Percentiles rank a stretch among this genome's conserved stretches.
phyloP scores from a whole-genome alignment of 2,329 filamentous ascomycete genomes.

The Aspergillus aculeatinus region DNA sequence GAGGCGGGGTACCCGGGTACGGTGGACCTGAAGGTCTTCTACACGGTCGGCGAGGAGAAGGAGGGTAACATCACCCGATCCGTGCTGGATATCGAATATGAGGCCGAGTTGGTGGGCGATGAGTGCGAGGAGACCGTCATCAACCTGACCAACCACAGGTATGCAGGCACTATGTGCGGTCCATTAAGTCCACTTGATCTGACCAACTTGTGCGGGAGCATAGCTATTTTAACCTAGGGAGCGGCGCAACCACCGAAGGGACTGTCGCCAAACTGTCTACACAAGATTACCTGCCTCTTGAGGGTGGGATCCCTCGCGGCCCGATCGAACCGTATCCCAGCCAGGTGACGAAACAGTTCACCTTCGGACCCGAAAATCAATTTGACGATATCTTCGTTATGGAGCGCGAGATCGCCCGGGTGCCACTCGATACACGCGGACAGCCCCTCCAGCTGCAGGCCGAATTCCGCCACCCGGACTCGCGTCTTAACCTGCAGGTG shows the following conservation, averaged over 20 bases:
- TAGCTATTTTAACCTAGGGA: slow-evolving; percentile 68
- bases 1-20: slow-evolving; percentile 90
- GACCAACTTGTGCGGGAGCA: not conserved
- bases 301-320: slow-evolving; percentile 73
- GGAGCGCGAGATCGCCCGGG: slow-evolving; percentile 58
- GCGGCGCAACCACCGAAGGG: slow-evolving; percentile 58
- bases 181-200: not conserved
- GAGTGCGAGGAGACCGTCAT: slow-evolving; percentile 84
- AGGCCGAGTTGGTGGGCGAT: slow-evolving; percentile 74
- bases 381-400: slow-evolving; percentile 91
- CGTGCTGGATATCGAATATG: slow-evolving; percentile 82
- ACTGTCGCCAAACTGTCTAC: slow-evolving; percentile 61
- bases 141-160: slow-evolving; percentile 96
- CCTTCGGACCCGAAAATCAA: slow-evolving; percentile 65
- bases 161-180: not conserved
- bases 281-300: slow-evolving; percentile 69
- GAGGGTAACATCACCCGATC: slow-evolving; percentile 61
- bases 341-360: slow-evolving; percentile 66
- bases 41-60: slow-evolving; percentile 70
- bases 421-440: slow-evolving; percentile 66
- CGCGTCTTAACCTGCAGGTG: slow-evolving; percentile 79
- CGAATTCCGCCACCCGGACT: slow-evolving; percentile 69
- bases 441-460: slow-evolving; percentile 66
- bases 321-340: slow-evolving; percentile 63
- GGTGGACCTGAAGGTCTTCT: slow-evolving; percentile 73